Conservation (phyloP, 306 rosid species). For the Rosa persica region DNA sequence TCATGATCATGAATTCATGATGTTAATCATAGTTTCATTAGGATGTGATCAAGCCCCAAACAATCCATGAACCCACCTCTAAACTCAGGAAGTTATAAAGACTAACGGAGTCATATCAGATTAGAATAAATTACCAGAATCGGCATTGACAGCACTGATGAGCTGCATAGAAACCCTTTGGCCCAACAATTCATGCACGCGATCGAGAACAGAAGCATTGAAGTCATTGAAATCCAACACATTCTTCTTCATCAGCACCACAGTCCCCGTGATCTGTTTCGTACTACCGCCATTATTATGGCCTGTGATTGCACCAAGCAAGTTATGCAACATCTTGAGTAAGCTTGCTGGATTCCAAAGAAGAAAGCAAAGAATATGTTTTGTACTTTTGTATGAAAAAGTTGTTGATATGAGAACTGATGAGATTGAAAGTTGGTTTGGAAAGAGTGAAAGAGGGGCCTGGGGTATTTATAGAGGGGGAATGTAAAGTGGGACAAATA, state of each 20-base stretch:
- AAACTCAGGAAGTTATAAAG: neutral
- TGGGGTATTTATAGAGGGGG: conserved; percentile 7
- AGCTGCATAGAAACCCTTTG: conserved; percentile 30
- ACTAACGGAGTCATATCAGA: neutral
- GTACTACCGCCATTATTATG: neutral
- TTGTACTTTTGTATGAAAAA: neutral
- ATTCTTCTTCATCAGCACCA: conserved; percentile 41
- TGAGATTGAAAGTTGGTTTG: neutral
- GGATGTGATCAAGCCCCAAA: neutral
- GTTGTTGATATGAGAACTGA: neutral
- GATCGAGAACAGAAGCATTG: conserved; percentile 27
- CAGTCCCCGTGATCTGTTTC: conserved; percentile 27
- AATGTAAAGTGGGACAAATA: neutral
- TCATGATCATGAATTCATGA: neutral
- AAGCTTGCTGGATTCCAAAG: neutral
- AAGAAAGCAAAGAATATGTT: neutral
- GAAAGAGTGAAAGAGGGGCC: neutral
- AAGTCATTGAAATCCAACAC: conserved; percentile 37
- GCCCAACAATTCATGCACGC: conserved; percentile 28
- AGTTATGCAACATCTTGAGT: conserved; percentile 20
- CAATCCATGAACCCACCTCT: neutral
- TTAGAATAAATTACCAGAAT: conserved; percentile 15
- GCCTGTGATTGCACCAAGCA: conserved; percentile 9
- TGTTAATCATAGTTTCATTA: too few species aligned
- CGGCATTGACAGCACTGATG: conserved; percentile 24